These are phyloP conservation scores for Rhodamnia rubescens DNA, from an alignment of 345 rosid species.

Conservation along the genomic window DNA sequence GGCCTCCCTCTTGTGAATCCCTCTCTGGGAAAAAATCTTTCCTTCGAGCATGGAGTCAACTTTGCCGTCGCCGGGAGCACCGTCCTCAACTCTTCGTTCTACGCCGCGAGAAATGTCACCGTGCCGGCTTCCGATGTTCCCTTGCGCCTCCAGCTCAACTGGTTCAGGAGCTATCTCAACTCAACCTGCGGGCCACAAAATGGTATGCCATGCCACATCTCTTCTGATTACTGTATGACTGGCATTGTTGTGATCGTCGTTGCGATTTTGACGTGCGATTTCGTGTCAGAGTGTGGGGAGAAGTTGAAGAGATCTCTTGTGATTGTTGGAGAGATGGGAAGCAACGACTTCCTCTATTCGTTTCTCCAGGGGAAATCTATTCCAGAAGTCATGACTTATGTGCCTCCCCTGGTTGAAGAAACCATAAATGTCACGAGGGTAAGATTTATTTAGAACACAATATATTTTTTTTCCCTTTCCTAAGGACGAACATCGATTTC, in stretches of 20 bases:
- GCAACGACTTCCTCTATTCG: constrained; percentile 3
- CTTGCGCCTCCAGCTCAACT: neutral
- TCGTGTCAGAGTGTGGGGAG: neutral
- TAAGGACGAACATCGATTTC: neutral
- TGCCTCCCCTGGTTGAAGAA: constrained; percentile 1
- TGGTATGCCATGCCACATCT: neutral
- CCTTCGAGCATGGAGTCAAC: constrained; percentile 3
- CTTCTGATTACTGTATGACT: neutral
- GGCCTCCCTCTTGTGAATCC: constrained; percentile 4
- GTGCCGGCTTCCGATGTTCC: neutral
- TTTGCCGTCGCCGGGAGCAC: constrained; percentile 10
- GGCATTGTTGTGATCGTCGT: neutral
- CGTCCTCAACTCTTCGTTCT: neutral
- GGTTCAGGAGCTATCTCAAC: neutral
- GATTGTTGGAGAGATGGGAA: constrained; percentile 8
- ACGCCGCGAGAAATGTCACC: neutral
- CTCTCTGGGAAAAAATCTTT: neutral
- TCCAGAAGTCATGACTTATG: neutral
- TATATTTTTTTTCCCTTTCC: neutral
- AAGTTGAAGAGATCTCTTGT: constrained; percentile 2
- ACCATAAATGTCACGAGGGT: neutral
- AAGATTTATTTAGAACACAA: neutral
- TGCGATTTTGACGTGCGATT: neutral
- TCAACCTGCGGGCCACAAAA: neutral
- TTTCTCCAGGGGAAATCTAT: constrained; percentile 1